These are phyloP conservation scores for Capronia americana DNA, from an alignment of 2,329 filamentous ascomycete species.

Conservation along the genomic window DNA sequence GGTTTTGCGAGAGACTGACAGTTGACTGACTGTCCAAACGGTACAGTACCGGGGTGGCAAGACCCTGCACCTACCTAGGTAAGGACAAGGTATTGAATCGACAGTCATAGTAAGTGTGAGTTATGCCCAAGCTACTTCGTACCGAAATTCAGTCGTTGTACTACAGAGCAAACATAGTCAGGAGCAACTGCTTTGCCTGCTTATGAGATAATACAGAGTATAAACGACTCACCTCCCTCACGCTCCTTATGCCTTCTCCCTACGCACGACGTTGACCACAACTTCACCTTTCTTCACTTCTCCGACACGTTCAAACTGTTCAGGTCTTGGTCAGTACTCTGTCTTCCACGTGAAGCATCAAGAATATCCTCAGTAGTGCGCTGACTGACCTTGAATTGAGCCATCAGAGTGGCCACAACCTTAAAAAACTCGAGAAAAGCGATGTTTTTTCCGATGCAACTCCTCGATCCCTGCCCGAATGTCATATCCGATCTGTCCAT, in stretches of 20 bases:
- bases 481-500: constrained; percentile 22
- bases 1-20: too few relatives aligned
- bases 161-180: background rate
- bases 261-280: constrained; percentile 10
- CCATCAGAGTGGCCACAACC: constrained; percentile 23
- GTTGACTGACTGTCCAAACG: background rate
- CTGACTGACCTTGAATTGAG: constrained; percentile 23
- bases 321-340: background rate
- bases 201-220: background rate
- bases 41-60: background rate
- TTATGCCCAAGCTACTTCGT: background rate
- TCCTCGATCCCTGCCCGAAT: constrained; percentile 19
- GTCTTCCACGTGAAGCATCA: background rate
- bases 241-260: background rate
- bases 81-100: background rate
- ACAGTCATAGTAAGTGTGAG: too few relatives aligned
- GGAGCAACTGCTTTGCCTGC: background rate
- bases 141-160: background rate
- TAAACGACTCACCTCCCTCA: background rate
- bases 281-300: constrained; percentile 12
- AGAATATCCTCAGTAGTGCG: background rate
- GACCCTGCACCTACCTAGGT: background rate
- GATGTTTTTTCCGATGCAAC: constrained; percentile 27
- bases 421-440: constrained; percentile 24
- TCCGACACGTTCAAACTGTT: constrained; percentile 17